A percentile compares a stretch with the other conserved stretches of the same genome.
Evolutionary conservation across 495 filamentous ascomycete genomes (phyloP).

Genomic region (Glonium stellatum): DNA sequence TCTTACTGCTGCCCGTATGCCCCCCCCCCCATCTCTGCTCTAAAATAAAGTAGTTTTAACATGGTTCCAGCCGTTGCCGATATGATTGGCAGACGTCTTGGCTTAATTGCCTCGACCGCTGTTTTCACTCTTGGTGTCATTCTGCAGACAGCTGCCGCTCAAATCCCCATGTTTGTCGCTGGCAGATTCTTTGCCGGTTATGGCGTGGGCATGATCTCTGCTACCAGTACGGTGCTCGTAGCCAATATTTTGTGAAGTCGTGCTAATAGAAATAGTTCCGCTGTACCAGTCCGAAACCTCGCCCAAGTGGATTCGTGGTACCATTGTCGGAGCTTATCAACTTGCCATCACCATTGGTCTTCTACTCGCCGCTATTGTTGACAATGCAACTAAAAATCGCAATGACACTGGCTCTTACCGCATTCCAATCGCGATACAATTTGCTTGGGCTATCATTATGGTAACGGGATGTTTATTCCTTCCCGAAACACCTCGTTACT

Average conservation of each 20-base stretch:
- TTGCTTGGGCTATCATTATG: slow-evolving; percentile 39
- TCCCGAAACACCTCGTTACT: slow-evolving; percentile 40
- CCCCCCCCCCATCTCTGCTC: background rate
- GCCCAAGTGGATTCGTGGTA: slow-evolving; percentile 40
- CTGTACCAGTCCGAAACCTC: slow-evolving; percentile 39
- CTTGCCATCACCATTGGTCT: slow-evolving; percentile 40
- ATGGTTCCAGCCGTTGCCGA: slow-evolving; percentile 51
- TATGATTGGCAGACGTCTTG: slow-evolving; percentile 63
- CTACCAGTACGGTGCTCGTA: slow-evolving; percentile 15
- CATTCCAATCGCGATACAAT: slow-evolving; percentile 41
- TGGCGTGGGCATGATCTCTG: slow-evolving; percentile 38
- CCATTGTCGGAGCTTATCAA: slow-evolving; percentile 38
- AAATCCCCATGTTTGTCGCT: slow-evolving; percentile 35
- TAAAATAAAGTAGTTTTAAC: background rate
- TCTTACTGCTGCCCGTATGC: slow-evolving; percentile 53
- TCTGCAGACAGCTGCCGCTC: slow-evolving; percentile 62
- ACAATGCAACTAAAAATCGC: slow-evolving; percentile 34
- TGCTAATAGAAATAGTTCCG: slow-evolving; percentile 45
- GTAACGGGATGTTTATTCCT: slow-evolving; percentile 41
- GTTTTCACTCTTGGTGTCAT: slow-evolving; percentile 75
- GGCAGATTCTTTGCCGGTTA: slow-evolving; percentile 40
- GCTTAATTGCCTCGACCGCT: slow-evolving; percentile 50
- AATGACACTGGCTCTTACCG: slow-evolving; percentile 37
- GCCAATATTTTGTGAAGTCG: background rate
- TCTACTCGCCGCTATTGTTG: slow-evolving; percentile 37